Evolutionary conservation across 2,329 filamentous ascomycete genomes (phyloP).

Genomic region (Phyllosticta capitalensis): DNA sequence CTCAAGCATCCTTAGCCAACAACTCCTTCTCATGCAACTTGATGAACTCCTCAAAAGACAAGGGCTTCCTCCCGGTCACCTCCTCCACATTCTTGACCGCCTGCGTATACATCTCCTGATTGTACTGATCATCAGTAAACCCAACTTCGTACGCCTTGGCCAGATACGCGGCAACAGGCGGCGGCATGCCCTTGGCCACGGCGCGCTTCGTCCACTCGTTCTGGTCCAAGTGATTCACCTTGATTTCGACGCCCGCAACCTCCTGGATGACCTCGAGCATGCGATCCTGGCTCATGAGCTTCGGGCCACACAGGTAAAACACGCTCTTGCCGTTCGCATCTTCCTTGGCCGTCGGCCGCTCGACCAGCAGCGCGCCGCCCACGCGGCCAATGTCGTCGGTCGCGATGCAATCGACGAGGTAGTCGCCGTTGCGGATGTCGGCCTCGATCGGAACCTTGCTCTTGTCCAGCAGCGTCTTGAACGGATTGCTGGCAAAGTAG

Average conservation of each 20-base stretch:
- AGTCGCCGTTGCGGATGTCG: slow-evolving; percentile 21
- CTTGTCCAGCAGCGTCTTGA: slow-evolving; percentile 14
- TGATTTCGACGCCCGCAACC: background rate
- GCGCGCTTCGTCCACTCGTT: background rate
- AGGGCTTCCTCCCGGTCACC: background rate
- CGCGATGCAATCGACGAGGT: slow-evolving; percentile 31
- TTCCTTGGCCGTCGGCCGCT: slow-evolving; percentile 17
- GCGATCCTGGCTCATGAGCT: background rate
- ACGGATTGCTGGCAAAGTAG: slow-evolving; percentile 37
- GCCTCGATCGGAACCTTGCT: slow-evolving; percentile 24
- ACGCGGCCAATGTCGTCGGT: slow-evolving; percentile 39
- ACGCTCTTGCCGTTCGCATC: background rate
- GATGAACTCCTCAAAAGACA: background rate
- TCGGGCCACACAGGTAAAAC: background rate
- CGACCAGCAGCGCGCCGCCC: slow-evolving; percentile 30
- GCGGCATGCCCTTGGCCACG: background rate
- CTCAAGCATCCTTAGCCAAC: background rate
- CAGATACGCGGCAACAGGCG: background rate
- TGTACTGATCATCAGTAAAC: background rate
- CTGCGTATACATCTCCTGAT: background rate
- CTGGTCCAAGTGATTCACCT: background rate
- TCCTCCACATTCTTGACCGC: background rate
- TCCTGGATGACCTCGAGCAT: background rate
- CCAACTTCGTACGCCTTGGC: background rate
- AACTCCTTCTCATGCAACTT: background rate